Evolutionary conservation across 345 rosid species (phyloP).

Genomic region (Salix viminalis): DNA sequence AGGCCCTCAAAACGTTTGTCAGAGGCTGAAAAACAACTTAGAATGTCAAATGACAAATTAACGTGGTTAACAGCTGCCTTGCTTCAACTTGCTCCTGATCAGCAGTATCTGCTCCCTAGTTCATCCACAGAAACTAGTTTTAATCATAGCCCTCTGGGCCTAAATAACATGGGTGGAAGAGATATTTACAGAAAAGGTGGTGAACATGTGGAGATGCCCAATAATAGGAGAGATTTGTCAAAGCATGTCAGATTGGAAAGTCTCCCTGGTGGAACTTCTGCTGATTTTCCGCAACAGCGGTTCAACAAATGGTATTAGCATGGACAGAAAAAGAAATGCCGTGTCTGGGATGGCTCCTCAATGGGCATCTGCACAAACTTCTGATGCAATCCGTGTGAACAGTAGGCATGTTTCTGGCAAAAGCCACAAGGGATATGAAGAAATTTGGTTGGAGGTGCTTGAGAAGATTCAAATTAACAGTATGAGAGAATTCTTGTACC

Average conservation of each 20-base stretch:
- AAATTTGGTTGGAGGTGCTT: slow-evolving; percentile 82
- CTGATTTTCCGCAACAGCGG: slow-evolving; percentile 17
- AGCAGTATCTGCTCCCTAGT: slow-evolving; percentile 60
- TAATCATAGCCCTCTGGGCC: slow-evolving; percentile 45
- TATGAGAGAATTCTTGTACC: slow-evolving; percentile 62
- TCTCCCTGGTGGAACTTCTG: slow-evolving; percentile 30
- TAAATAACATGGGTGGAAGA: slow-evolving; percentile 33
- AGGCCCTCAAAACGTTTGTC: slow-evolving; percentile 88
- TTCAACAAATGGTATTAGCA: slow-evolving; percentile 17
- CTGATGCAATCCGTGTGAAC: slow-evolving; percentile 16
- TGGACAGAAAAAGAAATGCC: slow-evolving; percentile 40
- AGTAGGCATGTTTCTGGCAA: slow-evolving; percentile 33
- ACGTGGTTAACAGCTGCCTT: slow-evolving; percentile 98
- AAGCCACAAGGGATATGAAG: slow-evolving; percentile 49
- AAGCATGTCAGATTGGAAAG: slow-evolving; percentile 34
- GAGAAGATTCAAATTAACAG: slow-evolving; percentile 47
- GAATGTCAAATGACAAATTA: slow-evolving; percentile 81
- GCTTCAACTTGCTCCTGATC: slow-evolving; percentile 98
- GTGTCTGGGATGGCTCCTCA: slow-evolving; percentile 36
- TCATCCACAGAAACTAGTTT: slow-evolving; percentile 66
- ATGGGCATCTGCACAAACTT: slow-evolving; percentile 21
- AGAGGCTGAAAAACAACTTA: slow-evolving; percentile 93
- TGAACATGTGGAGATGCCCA: slow-evolving; percentile 28
- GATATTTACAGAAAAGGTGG: slow-evolving; percentile 34
- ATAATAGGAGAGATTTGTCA: slow-evolving; percentile 33